Conservation (phyloP, 2,329 filamentous ascomycete species). For the Amylocarpus encephaloides region DNA sequence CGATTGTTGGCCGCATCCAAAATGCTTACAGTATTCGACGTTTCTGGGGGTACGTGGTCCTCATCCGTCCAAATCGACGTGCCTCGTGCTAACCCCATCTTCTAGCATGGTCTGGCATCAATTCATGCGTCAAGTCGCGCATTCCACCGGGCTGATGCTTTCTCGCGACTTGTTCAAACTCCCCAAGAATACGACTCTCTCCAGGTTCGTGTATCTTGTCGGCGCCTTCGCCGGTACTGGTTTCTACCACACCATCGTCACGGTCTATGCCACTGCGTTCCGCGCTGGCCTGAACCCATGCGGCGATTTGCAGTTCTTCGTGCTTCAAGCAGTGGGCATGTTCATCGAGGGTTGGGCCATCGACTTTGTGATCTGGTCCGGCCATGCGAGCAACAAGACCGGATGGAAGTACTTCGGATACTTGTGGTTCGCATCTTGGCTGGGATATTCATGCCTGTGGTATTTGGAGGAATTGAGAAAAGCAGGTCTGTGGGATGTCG, state of each 20-base stretch:
- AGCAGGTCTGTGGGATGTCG: not conserved
- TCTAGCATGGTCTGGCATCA: not conserved
- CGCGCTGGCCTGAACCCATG: not conserved
- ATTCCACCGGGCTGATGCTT: not conserved
- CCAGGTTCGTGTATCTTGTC: not conserved
- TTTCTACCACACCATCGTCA: slow-evolving; percentile 1
- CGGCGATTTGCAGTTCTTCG: not conserved
- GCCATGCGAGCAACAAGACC: not conserved
- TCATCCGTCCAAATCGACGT: not conserved
- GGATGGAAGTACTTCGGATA: not conserved
- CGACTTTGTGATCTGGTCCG: not conserved
- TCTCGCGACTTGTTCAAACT: slow-evolving; percentile 1
- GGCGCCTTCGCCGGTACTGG: not conserved
- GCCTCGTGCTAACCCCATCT: not conserved
- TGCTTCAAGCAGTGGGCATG: not conserved
- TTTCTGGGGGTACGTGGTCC: not conserved
- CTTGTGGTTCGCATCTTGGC: not conserved
- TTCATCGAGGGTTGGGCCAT: slow-evolving; percentile 1
- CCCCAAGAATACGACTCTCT: not conserved
- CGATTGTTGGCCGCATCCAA: not conserved
- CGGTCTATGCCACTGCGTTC: not conserved
- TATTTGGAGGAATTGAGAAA: not conserved
- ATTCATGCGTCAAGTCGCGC: slow-evolving; percentile 1
- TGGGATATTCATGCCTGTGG: not conserved
- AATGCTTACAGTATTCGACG: slow-evolving; percentile 1